A percentile compares a stretch with the other conserved stretches of the same genome.
Evolutionary conservation across 2,329 filamentous ascomycete species (phyloP).

Genomic region (Colletotrichum musicola): DNA sequence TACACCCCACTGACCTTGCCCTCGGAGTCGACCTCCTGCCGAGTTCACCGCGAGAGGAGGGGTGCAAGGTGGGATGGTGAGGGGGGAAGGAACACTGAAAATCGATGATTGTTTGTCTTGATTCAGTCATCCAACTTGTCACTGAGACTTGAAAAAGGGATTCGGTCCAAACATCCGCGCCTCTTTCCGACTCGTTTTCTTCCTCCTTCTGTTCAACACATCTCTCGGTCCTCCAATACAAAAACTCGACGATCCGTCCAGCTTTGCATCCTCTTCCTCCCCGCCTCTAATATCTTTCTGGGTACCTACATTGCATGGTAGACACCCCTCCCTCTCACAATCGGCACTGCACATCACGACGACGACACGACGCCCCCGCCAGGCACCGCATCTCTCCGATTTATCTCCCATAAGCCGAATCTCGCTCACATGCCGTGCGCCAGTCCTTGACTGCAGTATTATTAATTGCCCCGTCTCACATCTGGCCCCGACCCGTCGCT

Average conservation of each 20-base stretch:
- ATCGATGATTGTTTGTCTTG: slow-evolving; percentile 22
- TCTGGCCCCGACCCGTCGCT: slow-evolving; percentile 13
- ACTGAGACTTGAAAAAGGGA: slow-evolving; percentile 21
- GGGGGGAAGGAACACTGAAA: slow-evolving; percentile 5
- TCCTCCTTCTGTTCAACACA: background rate
- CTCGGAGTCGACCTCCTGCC: slow-evolving; percentile 26
- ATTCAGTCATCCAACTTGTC: slow-evolving; percentile 30
- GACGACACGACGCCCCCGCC: background rate
- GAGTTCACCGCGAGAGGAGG: slow-evolving; percentile 30
- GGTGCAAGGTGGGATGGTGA: slow-evolving; percentile 27
- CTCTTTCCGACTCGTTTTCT: background rate
- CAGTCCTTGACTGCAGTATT: slow-evolving; percentile 9
- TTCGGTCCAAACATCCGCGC: slow-evolving; percentile 1
- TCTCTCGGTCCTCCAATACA: background rate
- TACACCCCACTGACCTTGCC: slow-evolving; percentile 27
- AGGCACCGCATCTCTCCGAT: slow-evolving; percentile 17
- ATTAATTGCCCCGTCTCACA: slow-evolving; percentile 26
- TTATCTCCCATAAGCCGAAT: slow-evolving; percentile 18
- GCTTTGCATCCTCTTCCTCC: background rate
- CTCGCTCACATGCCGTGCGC: slow-evolving; percentile 15
- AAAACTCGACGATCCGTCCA: slow-evolving; percentile 3
- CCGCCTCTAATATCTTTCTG: background rate
- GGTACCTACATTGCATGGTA: too few relatives aligned
- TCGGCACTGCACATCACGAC: slow-evolving; percentile 23
- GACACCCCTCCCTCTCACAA: background rate